phyloP scores from a whole-genome alignment of 2,329 filamentous ascomycete genomes.

The Ceratocystis destructans region DNA sequence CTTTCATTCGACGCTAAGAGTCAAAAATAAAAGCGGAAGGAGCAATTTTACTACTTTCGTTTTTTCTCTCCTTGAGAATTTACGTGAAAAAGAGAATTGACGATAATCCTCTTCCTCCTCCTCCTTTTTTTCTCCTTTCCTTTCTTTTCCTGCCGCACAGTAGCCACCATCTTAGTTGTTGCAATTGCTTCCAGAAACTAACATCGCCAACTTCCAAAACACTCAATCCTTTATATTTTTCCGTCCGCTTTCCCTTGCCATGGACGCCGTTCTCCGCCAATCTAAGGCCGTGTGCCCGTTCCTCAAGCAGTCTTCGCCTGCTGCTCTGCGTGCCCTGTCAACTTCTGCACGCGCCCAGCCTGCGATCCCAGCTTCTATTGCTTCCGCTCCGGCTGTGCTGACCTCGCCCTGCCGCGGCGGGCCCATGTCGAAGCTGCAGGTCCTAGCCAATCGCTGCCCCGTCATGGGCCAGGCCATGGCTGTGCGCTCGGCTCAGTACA shows the following conservation, averaged over 20 bases:
- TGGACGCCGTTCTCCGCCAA: slow-evolving; percentile 92
- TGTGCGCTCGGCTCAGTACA: slow-evolving; percentile 55
- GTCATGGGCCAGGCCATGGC: slow-evolving; percentile 97
- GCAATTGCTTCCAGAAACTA: neutral
- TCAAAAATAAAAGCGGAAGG: neutral
- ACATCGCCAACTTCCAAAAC: neutral
- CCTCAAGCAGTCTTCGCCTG: slow-evolving; percentile 83
- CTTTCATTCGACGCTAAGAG: neutral
- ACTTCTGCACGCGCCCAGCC: slow-evolving; percentile 50
- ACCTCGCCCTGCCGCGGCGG: slow-evolving; percentile 60
- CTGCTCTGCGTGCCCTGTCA: slow-evolving; percentile 78
- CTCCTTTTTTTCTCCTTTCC: slow-evolving; percentile 7
- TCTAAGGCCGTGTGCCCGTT: slow-evolving; percentile 97
- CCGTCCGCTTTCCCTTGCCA: slow-evolving; percentile 28
- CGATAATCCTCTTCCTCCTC: slow-evolving; percentile 5
- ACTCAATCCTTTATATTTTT: neutral
- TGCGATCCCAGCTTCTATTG: slow-evolving; percentile 26
- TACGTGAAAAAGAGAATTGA: neutral
- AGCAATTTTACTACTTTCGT: neutral
- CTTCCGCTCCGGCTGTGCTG: slow-evolving; percentile 3
- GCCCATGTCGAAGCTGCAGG: slow-evolving; percentile 93
- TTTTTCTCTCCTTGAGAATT: neutral
- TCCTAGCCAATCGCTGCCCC: slow-evolving; percentile 85
- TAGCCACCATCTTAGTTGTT: neutral
- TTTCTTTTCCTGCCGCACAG: neutral